Base-by-base conservation (phyloP, 2,329 filamentous ascomycete species). In the Ascochyta koolunga region DNA sequence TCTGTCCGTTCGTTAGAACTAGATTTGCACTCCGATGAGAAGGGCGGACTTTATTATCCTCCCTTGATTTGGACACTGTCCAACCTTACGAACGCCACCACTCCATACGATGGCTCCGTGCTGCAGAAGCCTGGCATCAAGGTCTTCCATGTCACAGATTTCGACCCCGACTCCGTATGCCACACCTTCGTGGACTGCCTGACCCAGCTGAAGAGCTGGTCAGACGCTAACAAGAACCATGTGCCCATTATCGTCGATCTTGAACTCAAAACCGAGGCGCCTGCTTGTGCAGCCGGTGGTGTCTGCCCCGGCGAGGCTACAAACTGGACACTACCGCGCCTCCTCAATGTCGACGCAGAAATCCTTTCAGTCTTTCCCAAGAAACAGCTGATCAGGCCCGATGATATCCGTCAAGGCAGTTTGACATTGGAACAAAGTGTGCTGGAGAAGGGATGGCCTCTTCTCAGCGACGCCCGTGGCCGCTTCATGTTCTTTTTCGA, bases 401-500 rank as follows among this genome's bases (percentile, higher is more conserved):
- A 83, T 47, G 78, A 82, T 50, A 58, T 82, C 1, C 76, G 79
- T 21, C 63, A 71, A 9, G 62, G 56, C 0, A 69, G 71, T 36
- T 50, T 78, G 21, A 80, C 79, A 0, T 75, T 83, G 11, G 80
- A 82, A 59, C 58, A 79, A 54, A 77, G 76, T 4, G 69, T 82
- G 1, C 66, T 82, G n/a, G 56, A 69, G 40, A 50, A 77, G 47
- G 80, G 80, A n/a, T 82, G 80, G 80, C 80, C 80, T 0, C 74
- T 74, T 11, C 70, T 83, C 2, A 71, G 77, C 2, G 72, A 74
- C 2, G 75, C 77, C 0, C 68, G 79, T 10, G 79, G 79, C 4
- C 74, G 77, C 25, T 74, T 82, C 61, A 72, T 82, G 54, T 82
- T 82, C 70, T 76, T 78, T 58, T 81, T 82, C 70, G 80, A 82